Base-by-base conservation (phyloP, 2,329 filamentous ascomycete species). In the Zopfia rhizophila region DNA sequence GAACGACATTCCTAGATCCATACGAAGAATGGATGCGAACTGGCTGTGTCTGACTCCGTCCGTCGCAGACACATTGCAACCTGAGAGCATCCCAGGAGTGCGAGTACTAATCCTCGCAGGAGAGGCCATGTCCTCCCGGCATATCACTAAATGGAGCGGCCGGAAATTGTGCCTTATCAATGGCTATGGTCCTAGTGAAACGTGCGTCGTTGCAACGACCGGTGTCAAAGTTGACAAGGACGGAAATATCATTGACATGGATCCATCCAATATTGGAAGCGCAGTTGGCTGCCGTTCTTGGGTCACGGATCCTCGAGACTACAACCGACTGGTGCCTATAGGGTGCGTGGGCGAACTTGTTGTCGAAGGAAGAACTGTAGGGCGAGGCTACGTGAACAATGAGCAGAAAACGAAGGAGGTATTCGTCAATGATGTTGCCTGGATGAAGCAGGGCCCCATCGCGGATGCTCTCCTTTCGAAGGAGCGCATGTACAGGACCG, bases 311-410 rank as follows among this genome's bases (percentile, higher is more conserved):
- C 62, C 67, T 2, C 28, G 47, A 2, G 44, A 69, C 7, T 50
- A 55, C 8, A 48, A 14, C 23, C 23, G 11, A 10, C 33, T 52
- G 1, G 32, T 35, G 3, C 44, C 54, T 4, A 25, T 55, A 11
- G 51, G 82, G 1, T 42, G 28, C 11, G 35, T 51, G 5, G 63
- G 62, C 7, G 83, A 86, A 58, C 69, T 86, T 2, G 72, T 83
- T 4, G 76, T 86, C 17, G 81, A 84, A 48, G 82, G 82, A 0
- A 78, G 78, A 1, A 80, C 64, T 25, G 59, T 74, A 4, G 69
- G 66, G 12, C 58, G 61, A 17, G 58, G 58, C 4, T 66, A 66
- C 25, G 23, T 56, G 46, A 56, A 41, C 47, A 53, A 51, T n/a
- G 16, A 29, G 5, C 35, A 50, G 38, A 47, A 42, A 16, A 50